Conservation (phyloP, 768 basidiomycete genomes). For the Tricholoma saponaceum region DNA sequence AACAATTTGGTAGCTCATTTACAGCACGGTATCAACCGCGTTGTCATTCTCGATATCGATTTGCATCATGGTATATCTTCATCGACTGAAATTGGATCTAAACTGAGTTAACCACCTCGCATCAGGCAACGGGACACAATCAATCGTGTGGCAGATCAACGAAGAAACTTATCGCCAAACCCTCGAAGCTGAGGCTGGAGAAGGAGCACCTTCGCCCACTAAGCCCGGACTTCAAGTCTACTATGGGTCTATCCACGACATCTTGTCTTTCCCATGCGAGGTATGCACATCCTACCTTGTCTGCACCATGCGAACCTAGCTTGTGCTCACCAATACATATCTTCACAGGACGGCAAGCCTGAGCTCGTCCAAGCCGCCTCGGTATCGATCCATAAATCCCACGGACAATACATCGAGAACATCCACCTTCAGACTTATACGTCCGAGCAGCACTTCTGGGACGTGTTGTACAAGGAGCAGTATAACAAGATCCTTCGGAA, state of each 20-base stretch:
- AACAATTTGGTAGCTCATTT: slow-evolving; percentile 63
- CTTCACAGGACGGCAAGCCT: slow-evolving; percentile 69
- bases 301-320: neutral
- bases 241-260: slow-evolving; percentile 93
- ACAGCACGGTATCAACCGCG: slow-evolving; percentile 68
- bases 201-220: slow-evolving; percentile 22
- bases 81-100: neutral
- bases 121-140: slow-evolving; percentile 90
- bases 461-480: slow-evolving; percentile 62
- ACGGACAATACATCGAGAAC: slow-evolving; percentile 87
- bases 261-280: slow-evolving; percentile 91
- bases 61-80: slow-evolving; percentile 70
- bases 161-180: slow-evolving; percentile 75
- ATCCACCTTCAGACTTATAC: slow-evolving; percentile 75
- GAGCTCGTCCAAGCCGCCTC: slow-evolving; percentile 85
- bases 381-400: slow-evolving; percentile 68
- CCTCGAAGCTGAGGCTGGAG: slow-evolving; percentile 44
- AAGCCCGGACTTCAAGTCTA: slow-evolving; percentile 60
- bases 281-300: slow-evolving; percentile 30
- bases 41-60: slow-evolving; percentile 91
- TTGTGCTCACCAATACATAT: neutral
- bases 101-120: neutral
- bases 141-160: slow-evolving; percentile 88
- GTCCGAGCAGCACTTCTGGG: slow-evolving; percentile 73
- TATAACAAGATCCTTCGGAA: slow-evolving; percentile 58